Conservation (phyloP, 1,284 basidiomycete species). For the Marasmius fiardii region DNA sequence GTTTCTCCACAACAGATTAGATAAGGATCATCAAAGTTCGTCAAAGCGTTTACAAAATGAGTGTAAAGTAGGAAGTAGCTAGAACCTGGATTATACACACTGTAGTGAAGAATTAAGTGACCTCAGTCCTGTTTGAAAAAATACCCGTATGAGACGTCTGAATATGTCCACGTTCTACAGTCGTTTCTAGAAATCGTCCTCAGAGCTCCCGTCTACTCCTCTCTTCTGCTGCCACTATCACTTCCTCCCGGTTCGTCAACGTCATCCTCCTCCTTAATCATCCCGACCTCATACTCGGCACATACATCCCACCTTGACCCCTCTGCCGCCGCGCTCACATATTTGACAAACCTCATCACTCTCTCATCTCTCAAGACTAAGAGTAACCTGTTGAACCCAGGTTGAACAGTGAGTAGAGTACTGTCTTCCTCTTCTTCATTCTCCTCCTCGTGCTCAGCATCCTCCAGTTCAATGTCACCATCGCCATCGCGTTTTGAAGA, state of each 20-base stretch:
- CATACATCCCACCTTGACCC: slow-evolving; percentile 91
- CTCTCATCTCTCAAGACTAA: slow-evolving; percentile 91
- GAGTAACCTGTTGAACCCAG: slow-evolving; percentile 88
- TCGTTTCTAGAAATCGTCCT: too few species aligned
- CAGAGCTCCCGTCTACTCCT: too few species aligned
- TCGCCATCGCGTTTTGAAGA: slow-evolving; percentile 10
- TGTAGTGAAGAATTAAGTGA: too few species aligned
- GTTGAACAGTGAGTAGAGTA: slow-evolving; percentile 86
- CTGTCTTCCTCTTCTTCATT: slow-evolving; percentile 77
- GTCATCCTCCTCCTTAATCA: slow-evolving; percentile 53
- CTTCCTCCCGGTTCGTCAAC: slow-evolving; percentile 18
- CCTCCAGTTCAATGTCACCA: slow-evolving; percentile 33
- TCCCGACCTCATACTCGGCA: slow-evolving; percentile 84
- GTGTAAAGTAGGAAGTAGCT: too few species aligned
- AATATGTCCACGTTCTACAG: too few species aligned
- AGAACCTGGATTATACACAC: too few species aligned
- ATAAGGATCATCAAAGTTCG: too few species aligned
- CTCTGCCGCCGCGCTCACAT: slow-evolving; percentile 82
- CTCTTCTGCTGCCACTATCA: neutral
- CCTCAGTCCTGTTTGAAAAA: too few species aligned
- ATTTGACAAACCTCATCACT: slow-evolving; percentile 93
- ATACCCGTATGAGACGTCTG: too few species aligned
- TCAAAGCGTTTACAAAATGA: too few species aligned
- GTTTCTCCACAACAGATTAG: too few species aligned
- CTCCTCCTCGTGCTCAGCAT: slow-evolving; percentile 55